These are phyloP conservation scores for Septoria petroselini DNA, from an alignment of 2,329 filamentous ascomycete species.

Conservation along the genomic window DNA sequence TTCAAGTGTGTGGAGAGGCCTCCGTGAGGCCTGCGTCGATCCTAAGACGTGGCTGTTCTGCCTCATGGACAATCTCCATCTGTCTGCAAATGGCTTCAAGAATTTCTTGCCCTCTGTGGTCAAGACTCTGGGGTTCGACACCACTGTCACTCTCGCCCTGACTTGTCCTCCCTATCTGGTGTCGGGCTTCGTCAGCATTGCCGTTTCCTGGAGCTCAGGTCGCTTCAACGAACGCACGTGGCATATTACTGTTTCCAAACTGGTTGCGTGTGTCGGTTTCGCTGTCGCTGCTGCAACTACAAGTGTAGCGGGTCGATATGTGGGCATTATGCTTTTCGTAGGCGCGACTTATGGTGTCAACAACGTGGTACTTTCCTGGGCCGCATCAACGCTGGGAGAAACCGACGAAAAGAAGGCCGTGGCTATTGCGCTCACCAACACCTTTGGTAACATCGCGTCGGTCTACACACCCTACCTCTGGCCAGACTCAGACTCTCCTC, in stretches of 20 bases:
- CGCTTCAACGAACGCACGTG: constrained; percentile 30
- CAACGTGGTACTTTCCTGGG: constrained; percentile 45
- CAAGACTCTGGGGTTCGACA: constrained; percentile 40
- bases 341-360: constrained; percentile 37
- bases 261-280: constrained; percentile 48
- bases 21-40: constrained; percentile 10
- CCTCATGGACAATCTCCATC: constrained; percentile 11
- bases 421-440: constrained; percentile 38
- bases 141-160: constrained; percentile 37
- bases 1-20: constrained; percentile 15
- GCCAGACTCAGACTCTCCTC: constrained; percentile 30
- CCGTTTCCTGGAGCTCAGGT: constrained; percentile 30
- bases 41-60: constrained; percentile 17
- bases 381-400: constrained; percentile 42
- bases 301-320: background rate
- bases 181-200: constrained; percentile 25
- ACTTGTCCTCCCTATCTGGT: constrained; percentile 39
- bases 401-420: constrained; percentile 47
- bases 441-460: constrained; percentile 31
- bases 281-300: constrained; percentile 1
- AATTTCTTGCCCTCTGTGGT: constrained; percentile 40
- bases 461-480: constrained; percentile 42
- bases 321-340: constrained; percentile 8
- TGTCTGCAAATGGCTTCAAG: constrained; percentile 23
- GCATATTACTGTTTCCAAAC: constrained; percentile 13